These are phyloP conservation scores for Russula ochroleuca DNA, from an alignment of 768 basidiomycete genomes.

Conservation along the genomic window DNA sequence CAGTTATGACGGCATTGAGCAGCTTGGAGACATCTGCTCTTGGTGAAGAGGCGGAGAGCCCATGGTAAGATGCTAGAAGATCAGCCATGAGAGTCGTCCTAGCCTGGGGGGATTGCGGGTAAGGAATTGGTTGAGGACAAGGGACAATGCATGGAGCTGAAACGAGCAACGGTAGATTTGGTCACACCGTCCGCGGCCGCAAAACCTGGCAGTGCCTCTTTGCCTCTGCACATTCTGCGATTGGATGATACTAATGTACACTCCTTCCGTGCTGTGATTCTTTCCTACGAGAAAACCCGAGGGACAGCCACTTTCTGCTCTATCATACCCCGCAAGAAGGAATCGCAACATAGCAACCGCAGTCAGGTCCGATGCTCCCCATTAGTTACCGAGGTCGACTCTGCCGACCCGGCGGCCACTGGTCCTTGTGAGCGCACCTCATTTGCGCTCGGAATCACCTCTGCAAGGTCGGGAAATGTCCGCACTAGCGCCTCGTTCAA, in stretches of 20 bases:
- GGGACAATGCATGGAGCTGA: constrained; percentile 12
- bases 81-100: constrained; percentile 40
- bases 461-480: constrained; percentile 63
- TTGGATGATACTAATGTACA: not conserved
- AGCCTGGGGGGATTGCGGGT: not conserved
- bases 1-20: constrained; percentile 49
- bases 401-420: not conserved
- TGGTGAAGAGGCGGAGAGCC: constrained; percentile 29
- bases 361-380: constrained; percentile 16
- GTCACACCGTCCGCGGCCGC: constrained; percentile 5
- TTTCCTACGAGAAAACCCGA: not conserved
- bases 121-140: constrained; percentile 4
- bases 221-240: not conserved
- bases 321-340: not conserved
- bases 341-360: constrained; percentile 11
- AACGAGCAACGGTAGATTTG: not conserved
- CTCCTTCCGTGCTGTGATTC: not conserved
- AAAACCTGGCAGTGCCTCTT: not conserved
- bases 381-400: constrained; percentile 2
- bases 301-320: not conserved
- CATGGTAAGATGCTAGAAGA: constrained; percentile 44
- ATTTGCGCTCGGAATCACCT: constrained; percentile 15
- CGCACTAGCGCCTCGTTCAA: constrained; percentile 68
- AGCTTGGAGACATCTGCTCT: constrained; percentile 42
- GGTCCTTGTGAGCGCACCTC: not conserved